Base-by-base conservation (phyloP, 768 basidiomycete genomes). In the Ephemerocybe angulata region DNA sequence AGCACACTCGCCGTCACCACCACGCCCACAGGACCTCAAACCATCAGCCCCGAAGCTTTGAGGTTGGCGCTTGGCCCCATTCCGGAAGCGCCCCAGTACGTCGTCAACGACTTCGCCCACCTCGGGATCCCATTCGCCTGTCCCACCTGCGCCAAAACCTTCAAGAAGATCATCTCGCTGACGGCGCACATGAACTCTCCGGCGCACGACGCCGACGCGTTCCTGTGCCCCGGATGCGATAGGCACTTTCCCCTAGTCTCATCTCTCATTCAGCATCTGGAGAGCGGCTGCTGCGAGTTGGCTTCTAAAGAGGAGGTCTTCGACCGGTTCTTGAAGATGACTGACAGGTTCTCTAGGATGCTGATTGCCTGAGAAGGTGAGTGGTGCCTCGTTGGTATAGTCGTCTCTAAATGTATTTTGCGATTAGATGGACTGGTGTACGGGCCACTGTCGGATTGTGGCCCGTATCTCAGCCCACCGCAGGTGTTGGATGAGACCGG, bases 161-260 rank as follows among this genome's bases (percentile, higher is more conserved):
- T 77, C 60, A 30, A 60, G 50, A 62, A 69, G 0, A 73, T 86
- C 17, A 12, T 17, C 0, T 69, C 65, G 7, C 73, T 89, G 50
- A 86, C 88, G 60, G 72, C 76, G 57, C 88, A 89, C 61, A 73
- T 88, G 42, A 73, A 75, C 50, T 87, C 87, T 66, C 83, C 87
- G 2, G 70, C 61, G 2, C 87, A 88, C 62, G 66, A 76, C 57
- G 72, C 77, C 1, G 74, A 71, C 62, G 71, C 77, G 3, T 87
- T 84, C 60, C 60, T 75, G 2, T 88, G 87, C 68, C 84, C 46
- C 15, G 21, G 21, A 11, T 88, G 87, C 62, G 60, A 52, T 2
- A 27, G 41, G 19, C 64, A 66, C 29, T 87, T 84, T 61, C 57
- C 50, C 5, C 76, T 81, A 10, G 72, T 88, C 30, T 86, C 86